A percentile compares a stretch with the other conserved stretches of the same genome.
phyloP scores from a whole-genome alignment of 2,329 filamentous ascomycete genomes.

The Coniochaeta sp. region DNA sequence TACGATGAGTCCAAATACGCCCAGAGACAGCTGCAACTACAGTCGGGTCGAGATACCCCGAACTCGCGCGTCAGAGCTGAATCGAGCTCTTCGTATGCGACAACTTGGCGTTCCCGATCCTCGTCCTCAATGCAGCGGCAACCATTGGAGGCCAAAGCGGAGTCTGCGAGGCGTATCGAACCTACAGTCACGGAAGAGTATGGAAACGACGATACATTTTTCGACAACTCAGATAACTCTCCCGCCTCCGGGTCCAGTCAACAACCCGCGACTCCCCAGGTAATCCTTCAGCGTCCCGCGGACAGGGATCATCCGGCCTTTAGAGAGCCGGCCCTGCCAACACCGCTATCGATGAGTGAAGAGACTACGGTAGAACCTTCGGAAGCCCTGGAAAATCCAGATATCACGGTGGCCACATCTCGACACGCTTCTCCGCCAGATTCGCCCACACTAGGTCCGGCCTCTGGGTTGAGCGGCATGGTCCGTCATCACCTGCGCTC shows the following conservation, averaged over 20 bases:
- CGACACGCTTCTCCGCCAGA: conserved; percentile 38
- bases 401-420: conserved; percentile 10
- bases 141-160: conserved; percentile 21
- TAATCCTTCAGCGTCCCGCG: conserved; percentile 37
- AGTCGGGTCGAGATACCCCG: conserved; percentile 63
- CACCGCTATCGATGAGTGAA: conserved; percentile 29
- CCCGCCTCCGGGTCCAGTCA: conserved; percentile 10
- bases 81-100: conserved; percentile 30
- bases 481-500: conserved; percentile 78
- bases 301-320: conserved; percentile 50
- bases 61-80: conserved; percentile 36
- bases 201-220: conserved; percentile 30
- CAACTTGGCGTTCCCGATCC: conserved; percentile 36
- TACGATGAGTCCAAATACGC: conserved; percentile 84
- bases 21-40: conserved; percentile 74
- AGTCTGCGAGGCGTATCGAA: conserved; percentile 17
- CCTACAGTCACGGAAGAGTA: conserved; percentile 20
- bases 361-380: conserved; percentile 15
- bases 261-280: conserved; percentile 21
- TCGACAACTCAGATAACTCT: conserved; percentile 32
- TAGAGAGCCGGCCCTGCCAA: conserved; percentile 35
- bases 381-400: conserved; percentile 15
- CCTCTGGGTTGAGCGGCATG: conserved; percentile 67
- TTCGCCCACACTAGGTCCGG: conserved; percentile 73
- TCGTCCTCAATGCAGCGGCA: conserved; percentile 35